phyloP scores from a whole-genome alignment of 441 rosid species.

The Brassica hybrid region DNA sequence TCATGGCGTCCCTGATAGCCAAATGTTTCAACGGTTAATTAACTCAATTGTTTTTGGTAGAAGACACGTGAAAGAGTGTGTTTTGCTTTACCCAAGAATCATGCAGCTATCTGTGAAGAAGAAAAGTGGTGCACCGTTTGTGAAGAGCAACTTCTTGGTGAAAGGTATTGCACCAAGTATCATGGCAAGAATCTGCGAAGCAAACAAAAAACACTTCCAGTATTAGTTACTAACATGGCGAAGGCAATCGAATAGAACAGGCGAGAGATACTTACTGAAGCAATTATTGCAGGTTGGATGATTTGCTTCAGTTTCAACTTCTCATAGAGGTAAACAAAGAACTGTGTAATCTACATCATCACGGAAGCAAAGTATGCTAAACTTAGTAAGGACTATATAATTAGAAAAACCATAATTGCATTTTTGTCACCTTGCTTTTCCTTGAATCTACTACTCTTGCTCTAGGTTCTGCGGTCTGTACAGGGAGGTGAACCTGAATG shows the following conservation, averaged over 20 bases:
- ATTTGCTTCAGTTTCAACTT: constrained; percentile 95
- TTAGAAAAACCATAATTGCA: background rate
- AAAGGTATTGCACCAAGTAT: constrained; percentile 76
- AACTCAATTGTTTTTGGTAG: background rate
- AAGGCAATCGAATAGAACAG: background rate
- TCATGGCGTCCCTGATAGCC: constrained; percentile 87
- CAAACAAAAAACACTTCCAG: constrained; percentile 37
- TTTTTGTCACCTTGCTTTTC: background rate
- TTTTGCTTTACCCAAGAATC: constrained; percentile 86
- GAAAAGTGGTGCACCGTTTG: constrained; percentile 85
- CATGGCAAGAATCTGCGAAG: constrained; percentile 87
- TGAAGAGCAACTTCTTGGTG: constrained; percentile 79
- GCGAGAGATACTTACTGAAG: constrained; percentile 69
- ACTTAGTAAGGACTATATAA: background rate
- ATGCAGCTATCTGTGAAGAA: constrained; percentile 99
- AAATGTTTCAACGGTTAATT: constrained; percentile 26
- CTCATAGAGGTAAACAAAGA: constrained; percentile 62
- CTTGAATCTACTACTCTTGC: constrained; percentile 46
- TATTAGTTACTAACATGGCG: constrained; percentile 8
- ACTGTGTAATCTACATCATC: constrained; percentile 50
- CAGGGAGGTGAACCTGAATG: constrained; percentile 50
- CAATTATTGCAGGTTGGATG: constrained; percentile 92
- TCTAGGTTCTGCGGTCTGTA: constrained; percentile 43
- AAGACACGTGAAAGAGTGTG: constrained; percentile 9
- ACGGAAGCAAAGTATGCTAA: background rate